Evolutionary conservation across 805 yeast species (phyloP).

Genomic region (Candida nitratophila): DNA sequence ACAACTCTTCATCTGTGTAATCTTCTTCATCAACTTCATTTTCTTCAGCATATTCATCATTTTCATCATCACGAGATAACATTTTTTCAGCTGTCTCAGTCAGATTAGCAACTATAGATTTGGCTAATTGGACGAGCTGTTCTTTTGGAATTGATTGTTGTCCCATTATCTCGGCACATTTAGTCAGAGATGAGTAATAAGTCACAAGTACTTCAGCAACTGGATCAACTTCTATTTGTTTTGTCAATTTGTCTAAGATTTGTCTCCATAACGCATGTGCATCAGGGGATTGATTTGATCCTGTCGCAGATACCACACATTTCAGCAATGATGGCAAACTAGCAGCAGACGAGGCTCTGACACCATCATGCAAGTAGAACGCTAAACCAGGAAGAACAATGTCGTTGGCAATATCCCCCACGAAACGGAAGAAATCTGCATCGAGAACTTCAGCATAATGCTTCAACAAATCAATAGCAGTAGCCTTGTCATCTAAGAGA

Average conservation of each 20-base stretch:
- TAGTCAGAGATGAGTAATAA: slow-evolving; percentile 65
- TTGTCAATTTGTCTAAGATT: slow-evolving; percentile 59
- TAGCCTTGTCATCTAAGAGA: slow-evolving; percentile 85
- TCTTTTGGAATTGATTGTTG: slow-evolving; percentile 46
- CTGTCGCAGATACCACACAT: slow-evolving; percentile 51
- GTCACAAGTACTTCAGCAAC: slow-evolving; percentile 75
- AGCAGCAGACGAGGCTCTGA: slow-evolving; percentile 83
- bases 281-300: slow-evolving; percentile 45
- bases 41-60: slow-evolving; percentile 85
- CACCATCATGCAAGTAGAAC: slow-evolving; percentile 91
- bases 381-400: slow-evolving; percentile 84
- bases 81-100: slow-evolving; percentile 66
- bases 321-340: slow-evolving; percentile 71
- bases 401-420: slow-evolving; percentile 66
- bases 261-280: slow-evolving; percentile 66
- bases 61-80: slow-evolving; percentile 62
- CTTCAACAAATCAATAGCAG: slow-evolving; percentile 82
- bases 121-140: slow-evolving; percentile 50
- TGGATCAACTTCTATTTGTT: slow-evolving; percentile 69
- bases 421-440: slow-evolving; percentile 77
- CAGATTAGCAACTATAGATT: slow-evolving; percentile 53
- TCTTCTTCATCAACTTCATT: slow-evolving; percentile 80
- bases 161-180: slow-evolving; percentile 63
- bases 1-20: slow-evolving; percentile 80
- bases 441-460: slow-evolving; percentile 81